Evolutionary conservation across 345 rosid genomes (phyloP).

Genomic region (Excoecaria cochinchinensis): DNA sequence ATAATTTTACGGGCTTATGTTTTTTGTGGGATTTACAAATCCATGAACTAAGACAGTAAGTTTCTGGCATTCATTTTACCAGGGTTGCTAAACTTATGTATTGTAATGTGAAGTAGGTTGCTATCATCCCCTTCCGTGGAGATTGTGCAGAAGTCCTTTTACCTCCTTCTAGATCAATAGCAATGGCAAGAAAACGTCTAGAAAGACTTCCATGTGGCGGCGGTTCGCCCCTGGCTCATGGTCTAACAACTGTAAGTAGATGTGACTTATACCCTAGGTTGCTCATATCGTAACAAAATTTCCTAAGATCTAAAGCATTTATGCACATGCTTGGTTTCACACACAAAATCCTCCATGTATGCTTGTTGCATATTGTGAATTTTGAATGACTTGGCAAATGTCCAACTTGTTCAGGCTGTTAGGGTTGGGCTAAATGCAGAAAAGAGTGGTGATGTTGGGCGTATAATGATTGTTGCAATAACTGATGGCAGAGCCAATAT

Average conservation of each 20-base stretch:
- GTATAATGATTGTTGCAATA: slow-evolving; percentile 89
- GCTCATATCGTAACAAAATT: neutral
- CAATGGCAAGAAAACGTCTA: slow-evolving; percentile 97
- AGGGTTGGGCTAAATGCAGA: slow-evolving; percentile 96
- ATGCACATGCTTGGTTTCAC: neutral
- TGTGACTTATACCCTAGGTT: neutral
- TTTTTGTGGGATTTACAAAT: neutral
- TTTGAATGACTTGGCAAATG: neutral
- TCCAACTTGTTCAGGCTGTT: slow-evolving; percentile 55
- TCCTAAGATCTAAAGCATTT: neutral
- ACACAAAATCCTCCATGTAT: neutral
- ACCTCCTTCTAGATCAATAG: slow-evolving; percentile 94
- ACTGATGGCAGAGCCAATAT: slow-evolving; percentile 96
- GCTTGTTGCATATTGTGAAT: neutral
- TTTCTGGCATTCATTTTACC: neutral
- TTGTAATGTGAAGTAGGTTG: slow-evolving; percentile 51
- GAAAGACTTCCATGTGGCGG: slow-evolving; percentile 99
- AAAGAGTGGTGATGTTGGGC: slow-evolving; percentile 96
- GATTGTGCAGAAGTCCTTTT: slow-evolving; percentile 92
- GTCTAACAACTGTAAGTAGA: slow-evolving; percentile 77
- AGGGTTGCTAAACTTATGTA: slow-evolving; percentile 7
- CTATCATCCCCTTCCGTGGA: slow-evolving; percentile 96
- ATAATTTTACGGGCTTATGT: neutral
- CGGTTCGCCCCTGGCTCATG: slow-evolving; percentile 98
- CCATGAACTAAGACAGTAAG: neutral